Evolutionary conservation across 202 grass and related monocot genomes (phyloP), one percentile per base, ranked within the genome.

Genomic region (Schoenoplectus triqueter): DNA sequence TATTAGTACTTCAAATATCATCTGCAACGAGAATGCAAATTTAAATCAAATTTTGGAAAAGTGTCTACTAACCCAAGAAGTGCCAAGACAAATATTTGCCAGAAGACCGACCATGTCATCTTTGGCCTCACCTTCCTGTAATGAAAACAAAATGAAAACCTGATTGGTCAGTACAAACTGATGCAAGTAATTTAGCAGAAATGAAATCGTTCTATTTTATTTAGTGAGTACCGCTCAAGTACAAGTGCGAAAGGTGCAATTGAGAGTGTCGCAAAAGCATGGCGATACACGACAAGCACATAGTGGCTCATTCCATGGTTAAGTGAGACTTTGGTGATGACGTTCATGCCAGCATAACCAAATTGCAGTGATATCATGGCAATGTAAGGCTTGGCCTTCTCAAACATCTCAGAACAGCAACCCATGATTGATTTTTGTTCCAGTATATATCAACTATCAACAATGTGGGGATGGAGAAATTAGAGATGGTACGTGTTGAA

Each of bases 271-370:
- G 96, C 93, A 80, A 98, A 98, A 83, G 93, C 96, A 68, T 98
- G 96, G 87, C 93, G 96, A 82, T 98, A 98, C 1, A 95, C 96
- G 42, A 98, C 93, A 55, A 98, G 91, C 48, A 98, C 93, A 73
- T 98, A 98, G 67, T 98, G 96, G 90, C 96, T 98, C 93, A 95
- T 98, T 82, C 96, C 96, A 17, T 86, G 87, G 82, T 92, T 95
- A 64, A 95, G 93, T 14, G 96, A 93, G 18, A 98, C 93, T 85
- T 98, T 98, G 54, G 96, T 91, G 69, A 99, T 92, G 22, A 99
- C 87, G 89, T 99, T 99, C 93, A 95, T 99, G 63, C 96, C 93
- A 7, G 93, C 93, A 6, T 99, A 99, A 31, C 96, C 96, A 81
- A 99, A 99, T 72, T 99, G 93, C 63, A 99, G 86, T n/a, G 87